phyloP scores from a whole-genome alignment of 176 grass and related monocot species.

The Luzula sylvatica region DNA sequence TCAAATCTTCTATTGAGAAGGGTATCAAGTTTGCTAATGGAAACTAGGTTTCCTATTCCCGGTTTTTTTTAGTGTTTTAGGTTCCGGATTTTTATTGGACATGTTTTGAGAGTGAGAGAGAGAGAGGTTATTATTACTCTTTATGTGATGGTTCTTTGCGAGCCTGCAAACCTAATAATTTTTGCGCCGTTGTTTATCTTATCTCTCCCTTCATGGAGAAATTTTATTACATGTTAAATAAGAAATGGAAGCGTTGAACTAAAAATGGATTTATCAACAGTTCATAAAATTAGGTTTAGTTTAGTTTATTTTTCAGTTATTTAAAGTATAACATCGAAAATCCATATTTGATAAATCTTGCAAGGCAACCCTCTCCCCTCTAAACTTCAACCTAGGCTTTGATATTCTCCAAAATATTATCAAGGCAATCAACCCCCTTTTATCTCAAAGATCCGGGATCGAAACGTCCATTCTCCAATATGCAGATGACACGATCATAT shows the following conservation, averaged over 20 bases:
- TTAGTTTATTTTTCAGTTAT: no score
- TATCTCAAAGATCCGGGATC: no score
- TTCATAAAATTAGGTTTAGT: no score
- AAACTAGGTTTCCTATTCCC: conserved; percentile 17
- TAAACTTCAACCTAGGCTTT: no score
- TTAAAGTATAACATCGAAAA: no score
- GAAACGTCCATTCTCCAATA: no score
- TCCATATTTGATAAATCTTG: no score
- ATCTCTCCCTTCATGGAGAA: not conserved
- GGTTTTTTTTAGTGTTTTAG: conserved; percentile 5
- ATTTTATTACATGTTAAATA: not conserved
- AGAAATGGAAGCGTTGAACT: not conserved
- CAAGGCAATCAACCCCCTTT: no score
- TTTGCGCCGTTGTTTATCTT: conserved; percentile 6
- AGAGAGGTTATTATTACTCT: conserved; percentile 10
- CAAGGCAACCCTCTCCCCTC: no score
- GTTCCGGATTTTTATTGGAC: conserved; percentile 20
- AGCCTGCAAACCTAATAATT: conserved; percentile 13
- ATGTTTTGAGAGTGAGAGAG: conserved; percentile 22
- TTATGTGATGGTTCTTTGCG: conserved; percentile 1
- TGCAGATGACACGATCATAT: no score
- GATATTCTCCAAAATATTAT: no score
- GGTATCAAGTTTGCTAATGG: conserved; percentile 50
- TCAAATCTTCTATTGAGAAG: conserved; percentile 89
- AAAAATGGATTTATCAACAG: no score